Evolutionary conservation across 305 asterid species (phyloP).

Genomic region (Lippia alba): DNA sequence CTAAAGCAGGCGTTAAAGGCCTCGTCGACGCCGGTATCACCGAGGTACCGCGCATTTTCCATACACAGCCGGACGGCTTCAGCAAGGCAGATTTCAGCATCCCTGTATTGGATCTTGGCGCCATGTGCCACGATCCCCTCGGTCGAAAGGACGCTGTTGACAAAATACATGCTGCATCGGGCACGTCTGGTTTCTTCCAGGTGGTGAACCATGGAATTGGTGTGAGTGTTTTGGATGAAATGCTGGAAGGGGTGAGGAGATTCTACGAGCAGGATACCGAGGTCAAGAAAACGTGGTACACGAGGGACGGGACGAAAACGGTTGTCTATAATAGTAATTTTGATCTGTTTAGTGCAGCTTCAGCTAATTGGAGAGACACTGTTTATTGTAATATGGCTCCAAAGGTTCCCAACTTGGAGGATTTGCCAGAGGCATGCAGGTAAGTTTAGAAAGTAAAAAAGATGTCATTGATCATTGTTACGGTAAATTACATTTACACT

Average conservation of each 20-base stretch:
- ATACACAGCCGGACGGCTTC: conserved; percentile 31
- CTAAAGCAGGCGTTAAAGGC: conserved; percentile 52
- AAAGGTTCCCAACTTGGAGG: conserved; percentile 34
- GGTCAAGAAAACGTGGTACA: conserved; percentile 51
- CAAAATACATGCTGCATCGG: conserved; percentile 43
- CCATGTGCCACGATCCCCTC: conserved; percentile 15
- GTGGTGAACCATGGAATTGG: conserved; percentile 56
- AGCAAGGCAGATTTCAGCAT: conserved; percentile 15
- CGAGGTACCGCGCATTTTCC: conserved; percentile 43
- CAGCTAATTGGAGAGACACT: conserved; percentile 60
- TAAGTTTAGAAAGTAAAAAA: neutral
- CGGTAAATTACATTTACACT: neutral
- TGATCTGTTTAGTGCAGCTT: conserved; percentile 45
- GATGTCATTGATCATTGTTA: neutral
- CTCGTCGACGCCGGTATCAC: conserved; percentile 42
- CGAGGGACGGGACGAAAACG: conserved; percentile 45
- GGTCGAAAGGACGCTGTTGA: conserved; percentile 30
- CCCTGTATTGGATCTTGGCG: conserved; percentile 46
- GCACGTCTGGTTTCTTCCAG: conserved; percentile 60
- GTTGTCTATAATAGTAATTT: conserved; percentile 52
- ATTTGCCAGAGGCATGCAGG: conserved; percentile 51
- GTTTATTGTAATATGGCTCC: conserved; percentile 52
- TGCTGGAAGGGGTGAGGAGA: conserved; percentile 46
- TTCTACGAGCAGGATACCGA: conserved; percentile 62
- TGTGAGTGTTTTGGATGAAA: conserved; percentile 35